These are phyloP conservation scores for Funneliformis mosseae DNA, from an alignment of 192 early-diverging fungal species.

Conservation along the genomic window DNA sequence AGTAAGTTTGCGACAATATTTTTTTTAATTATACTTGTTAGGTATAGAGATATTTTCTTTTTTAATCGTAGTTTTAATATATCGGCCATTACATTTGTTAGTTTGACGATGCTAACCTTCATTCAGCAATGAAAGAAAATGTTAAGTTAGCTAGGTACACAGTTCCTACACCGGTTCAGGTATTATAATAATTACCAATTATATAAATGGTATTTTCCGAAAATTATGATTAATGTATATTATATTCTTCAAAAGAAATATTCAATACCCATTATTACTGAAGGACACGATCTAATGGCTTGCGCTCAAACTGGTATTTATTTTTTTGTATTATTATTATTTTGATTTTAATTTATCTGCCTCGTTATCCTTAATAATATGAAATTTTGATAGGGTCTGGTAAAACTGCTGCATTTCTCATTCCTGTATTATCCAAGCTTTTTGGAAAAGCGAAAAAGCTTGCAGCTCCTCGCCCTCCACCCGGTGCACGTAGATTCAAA, in stretches of 20 bases:
- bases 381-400: conserved; percentile 52
- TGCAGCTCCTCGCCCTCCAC: conserved; percentile 35
- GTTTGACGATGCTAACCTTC: conserved; percentile 69
- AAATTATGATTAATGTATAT: background rate
- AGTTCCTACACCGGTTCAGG: conserved; percentile 79
- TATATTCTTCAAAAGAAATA: conserved; percentile 45
- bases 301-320: conserved; percentile 77
- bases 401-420: conserved; percentile 80
- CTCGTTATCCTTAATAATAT: background rate
- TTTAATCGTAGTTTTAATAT: background rate
- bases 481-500: conserved; percentile 43
- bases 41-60: background rate
- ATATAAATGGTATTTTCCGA: background rate
- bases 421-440: conserved; percentile 72
- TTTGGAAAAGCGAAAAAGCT: conserved; percentile 54
- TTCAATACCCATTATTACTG: conserved; percentile 60
- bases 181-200: background rate
- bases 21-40: background rate
- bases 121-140: conserved; percentile 66
- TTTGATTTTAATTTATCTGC: background rate
- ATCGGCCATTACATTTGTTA: conserved; percentile 22
- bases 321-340: conserved; percentile 22
- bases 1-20: conserved; percentile 29
- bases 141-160: conserved; percentile 64
- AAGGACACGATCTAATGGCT: conserved; percentile 80